Percentiles rank a stretch among this genome's conserved stretches.
Conservation (phyloP, 352 stramenopile species). For the Phytophthora rubi region DNA sequence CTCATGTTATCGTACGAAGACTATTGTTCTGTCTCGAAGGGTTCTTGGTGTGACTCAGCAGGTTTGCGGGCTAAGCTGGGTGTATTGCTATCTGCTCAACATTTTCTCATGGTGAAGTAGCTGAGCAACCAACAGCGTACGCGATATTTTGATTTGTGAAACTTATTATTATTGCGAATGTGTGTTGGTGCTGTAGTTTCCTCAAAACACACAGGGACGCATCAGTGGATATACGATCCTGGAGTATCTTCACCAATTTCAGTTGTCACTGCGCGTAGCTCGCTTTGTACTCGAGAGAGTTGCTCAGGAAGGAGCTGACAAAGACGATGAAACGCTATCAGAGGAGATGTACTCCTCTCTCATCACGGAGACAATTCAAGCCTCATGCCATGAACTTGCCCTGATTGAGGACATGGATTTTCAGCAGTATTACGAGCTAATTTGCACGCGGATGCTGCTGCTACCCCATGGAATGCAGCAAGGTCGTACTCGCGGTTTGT, state of each 20-base stretch:
- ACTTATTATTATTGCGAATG: neutral
- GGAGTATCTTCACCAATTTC: slow-evolving; percentile 54
- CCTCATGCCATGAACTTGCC: slow-evolving; percentile 18
- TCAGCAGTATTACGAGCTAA: slow-evolving; percentile 63
- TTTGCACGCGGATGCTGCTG: slow-evolving; percentile 59
- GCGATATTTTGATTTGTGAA: neutral
- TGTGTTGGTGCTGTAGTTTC: slow-evolving; percentile 37
- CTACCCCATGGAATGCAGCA: slow-evolving; percentile 53
- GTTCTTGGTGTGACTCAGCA: slow-evolving; percentile 13
- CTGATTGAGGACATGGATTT: slow-evolving; percentile 56
- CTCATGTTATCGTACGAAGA: slow-evolving; percentile 58
- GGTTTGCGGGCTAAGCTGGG: slow-evolving; percentile 25
- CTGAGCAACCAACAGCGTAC: neutral
- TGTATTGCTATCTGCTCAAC: slow-evolving; percentile 38
- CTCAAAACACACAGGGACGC: slow-evolving; percentile 35
- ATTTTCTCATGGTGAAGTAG: slow-evolving; percentile 54
- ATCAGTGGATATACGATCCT: slow-evolving; percentile 55
- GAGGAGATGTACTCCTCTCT: slow-evolving; percentile 41
- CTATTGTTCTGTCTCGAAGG: slow-evolving; percentile 32
- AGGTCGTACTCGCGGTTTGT: slow-evolving; percentile 27
- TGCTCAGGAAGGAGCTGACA: slow-evolving; percentile 6
- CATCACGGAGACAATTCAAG: slow-evolving; percentile 36
- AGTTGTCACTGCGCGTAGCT: slow-evolving; percentile 41
- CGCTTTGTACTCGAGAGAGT: slow-evolving; percentile 23
- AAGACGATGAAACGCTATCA: slow-evolving; percentile 30